Evolutionary conservation across 352 stramenopile genomes (phyloP), one percentile per base, ranked within the genome.

Genomic region (Globisporangium recalcitrans): DNA sequence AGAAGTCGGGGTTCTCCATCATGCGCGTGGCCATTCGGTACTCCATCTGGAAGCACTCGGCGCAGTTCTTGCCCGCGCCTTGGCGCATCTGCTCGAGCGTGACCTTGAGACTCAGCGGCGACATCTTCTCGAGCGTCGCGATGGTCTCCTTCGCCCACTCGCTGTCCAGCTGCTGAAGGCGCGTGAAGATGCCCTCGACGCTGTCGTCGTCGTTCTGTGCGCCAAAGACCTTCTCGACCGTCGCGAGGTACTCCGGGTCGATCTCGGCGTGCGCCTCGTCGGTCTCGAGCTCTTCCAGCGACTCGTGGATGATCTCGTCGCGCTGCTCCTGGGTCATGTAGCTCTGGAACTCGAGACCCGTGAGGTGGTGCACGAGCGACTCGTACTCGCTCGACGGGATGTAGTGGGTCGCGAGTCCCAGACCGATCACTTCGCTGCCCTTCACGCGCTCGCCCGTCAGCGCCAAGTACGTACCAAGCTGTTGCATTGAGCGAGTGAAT

Each of bases 371-470:
- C 60, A 96, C 80, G 32, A 99, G 75, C 48, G 92, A 85, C 27
- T 91, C 77, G 64, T 98, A 85, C 51, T 94, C 73, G 40, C 78
- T 78, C 19, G 88, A 93, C n/a, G 81, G 72, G 32, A 99, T 67
- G 73, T 97, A 98, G 77, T 99, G 97, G 9, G 97, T 99, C 27
- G 97, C 97, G 19, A 99, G 85, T 27, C 96, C 96, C 21, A 97
- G 77, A 36, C 93, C 93, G 32, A 99, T 87, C 24, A 92, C 82
- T 64, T 96, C 88, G n/a, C 77, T 78, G 44, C 86, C 86, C 64
- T 90, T 89, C 16, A 99, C 73, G 32, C 95, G 91, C 44, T 92
- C 83, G 8, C 97, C 97, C 8, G 95, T 98, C 31, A 99, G 75
- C 40, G 90, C 96, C 32, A 99, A 69, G 80, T 98, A 99, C 60